Percentiles rank a stretch among this genome's conserved stretches.
Conservation (phyloP, 2,329 filamentous ascomycete species). For the Mycosphaerella arachidis region DNA sequence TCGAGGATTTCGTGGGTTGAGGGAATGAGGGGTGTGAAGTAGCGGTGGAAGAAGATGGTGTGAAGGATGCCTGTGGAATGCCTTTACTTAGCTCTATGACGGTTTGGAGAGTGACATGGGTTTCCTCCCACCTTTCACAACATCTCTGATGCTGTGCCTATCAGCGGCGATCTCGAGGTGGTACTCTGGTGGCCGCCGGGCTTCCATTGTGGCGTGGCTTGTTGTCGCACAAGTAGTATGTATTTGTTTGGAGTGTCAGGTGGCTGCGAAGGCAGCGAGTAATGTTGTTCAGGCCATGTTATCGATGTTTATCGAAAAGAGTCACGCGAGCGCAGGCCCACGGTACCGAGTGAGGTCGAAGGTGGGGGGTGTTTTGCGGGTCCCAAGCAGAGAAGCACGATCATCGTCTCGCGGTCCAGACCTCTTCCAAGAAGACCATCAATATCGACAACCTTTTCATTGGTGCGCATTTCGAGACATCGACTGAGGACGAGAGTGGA, state of each 20-base stretch:
- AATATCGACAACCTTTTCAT: slow-evolving; percentile 5
- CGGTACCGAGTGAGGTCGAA: not conserved
- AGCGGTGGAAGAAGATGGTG: slow-evolving; percentile 98
- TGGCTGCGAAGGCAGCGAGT: slow-evolving; percentile 8
- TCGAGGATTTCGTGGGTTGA: slow-evolving; percentile 85
- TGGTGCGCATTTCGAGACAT: slow-evolving; percentile 1
- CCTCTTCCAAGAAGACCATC: not conserved
- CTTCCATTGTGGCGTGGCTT: slow-evolving; percentile 50
- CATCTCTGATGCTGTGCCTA: slow-evolving; percentile 80
- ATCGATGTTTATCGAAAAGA: not conserved
- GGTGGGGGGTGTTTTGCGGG: not conserved
- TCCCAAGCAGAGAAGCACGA: not conserved
- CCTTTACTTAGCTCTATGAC: not conserved
- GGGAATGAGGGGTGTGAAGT: slow-evolving; percentile 82
- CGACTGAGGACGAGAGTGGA: not conserved
- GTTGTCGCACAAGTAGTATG: not conserved
- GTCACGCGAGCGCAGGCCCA: not conserved
- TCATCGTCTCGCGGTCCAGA: not conserved
- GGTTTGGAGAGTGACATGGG: not conserved
- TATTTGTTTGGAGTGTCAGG: not conserved
- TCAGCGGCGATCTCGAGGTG: slow-evolving; percentile 92
- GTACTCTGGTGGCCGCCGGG: slow-evolving; percentile 73
- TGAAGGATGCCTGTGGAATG: slow-evolving; percentile 73
- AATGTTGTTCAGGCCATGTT: slow-evolving; percentile 3
- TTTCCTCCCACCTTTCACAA: slow-evolving; percentile 67